Evolutionary conservation across 2,329 filamentous ascomycete species (phyloP).

Genomic region (Corinectria fuckeliana): DNA sequence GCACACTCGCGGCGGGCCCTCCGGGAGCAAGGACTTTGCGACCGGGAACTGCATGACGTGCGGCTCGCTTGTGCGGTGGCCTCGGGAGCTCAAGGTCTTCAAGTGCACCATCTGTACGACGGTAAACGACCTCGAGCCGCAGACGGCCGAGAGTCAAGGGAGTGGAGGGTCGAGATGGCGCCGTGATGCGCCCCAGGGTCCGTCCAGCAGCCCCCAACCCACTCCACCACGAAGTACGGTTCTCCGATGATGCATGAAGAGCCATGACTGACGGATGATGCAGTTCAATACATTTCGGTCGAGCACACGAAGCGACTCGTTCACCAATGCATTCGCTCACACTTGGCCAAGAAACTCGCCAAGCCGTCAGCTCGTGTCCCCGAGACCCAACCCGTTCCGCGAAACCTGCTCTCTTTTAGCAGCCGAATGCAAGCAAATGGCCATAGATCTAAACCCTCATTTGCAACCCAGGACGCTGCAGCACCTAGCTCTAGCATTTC

Average conservation of each 20-base stretch:
- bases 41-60: constrained; percentile 87
- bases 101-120: constrained; percentile 85
- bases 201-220: constrained; percentile 12
- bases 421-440: constrained; percentile 27
- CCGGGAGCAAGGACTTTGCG: constrained; percentile 62
- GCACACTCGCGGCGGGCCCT: constrained; percentile 41
- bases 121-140: constrained; percentile 73
- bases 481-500: constrained; percentile 15
- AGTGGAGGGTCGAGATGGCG: constrained; percentile 28
- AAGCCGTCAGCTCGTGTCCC: constrained; percentile 21
- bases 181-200: constrained; percentile 30
- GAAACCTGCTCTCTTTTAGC: constrained; percentile 29
- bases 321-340: constrained; percentile 43
- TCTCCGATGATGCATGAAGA: background rate
- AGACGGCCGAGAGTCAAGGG: constrained; percentile 30
- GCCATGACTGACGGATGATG: constrained; percentile 12
- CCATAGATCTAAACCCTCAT: constrained; percentile 8
- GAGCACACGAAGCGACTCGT: constrained; percentile 44
- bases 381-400: constrained; percentile 18
- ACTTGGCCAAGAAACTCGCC: constrained; percentile 38
- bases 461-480: constrained; percentile 9
- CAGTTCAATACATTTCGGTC: constrained; percentile 43
- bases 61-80: constrained; percentile 81
- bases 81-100: constrained; percentile 74
- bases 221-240: constrained; percentile 27